These are phyloP conservation scores for Leccinellum luteum DNA, from an alignment of 768 basidiomycete species.

Conservation along the genomic window DNA sequence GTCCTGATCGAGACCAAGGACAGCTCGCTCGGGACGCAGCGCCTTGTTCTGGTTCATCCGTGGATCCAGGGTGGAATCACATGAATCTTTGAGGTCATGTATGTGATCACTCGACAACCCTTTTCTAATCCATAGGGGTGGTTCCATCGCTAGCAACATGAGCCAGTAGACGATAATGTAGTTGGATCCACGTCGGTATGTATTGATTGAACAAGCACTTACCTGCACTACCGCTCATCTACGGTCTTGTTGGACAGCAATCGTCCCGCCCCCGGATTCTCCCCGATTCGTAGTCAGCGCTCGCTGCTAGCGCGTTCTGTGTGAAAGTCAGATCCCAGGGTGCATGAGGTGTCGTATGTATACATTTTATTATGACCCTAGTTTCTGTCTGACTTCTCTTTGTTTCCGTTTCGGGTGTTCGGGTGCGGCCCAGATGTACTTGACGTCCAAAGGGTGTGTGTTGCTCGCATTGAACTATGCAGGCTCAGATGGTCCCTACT, in stretches of 20 bases:
- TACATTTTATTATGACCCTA: not conserved
- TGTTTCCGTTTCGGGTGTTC: not conserved
- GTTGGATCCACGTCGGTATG: too few relatives aligned
- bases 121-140: slow-evolving; percentile 42
- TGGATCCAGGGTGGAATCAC: too few relatives aligned
- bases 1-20: too few relatives aligned
- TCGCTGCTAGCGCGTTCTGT: slow-evolving; percentile 32
- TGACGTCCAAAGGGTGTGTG: not conserved
- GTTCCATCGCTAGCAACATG: slow-evolving; percentile 70
- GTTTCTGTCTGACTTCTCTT: not conserved
- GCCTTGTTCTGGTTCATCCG: too few relatives aligned
- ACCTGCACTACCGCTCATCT: not conserved
- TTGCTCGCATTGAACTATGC: not conserved
- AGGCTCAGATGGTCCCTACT: not conserved
- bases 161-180: too few relatives aligned
- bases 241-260: slow-evolving; percentile 27
- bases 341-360: slow-evolving; percentile 79
- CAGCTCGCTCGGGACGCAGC: too few relatives aligned
- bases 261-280: slow-evolving; percentile 83
- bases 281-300: slow-evolving; percentile 57
- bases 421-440: not conserved
- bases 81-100: too few relatives aligned
- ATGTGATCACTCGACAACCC: not conserved
- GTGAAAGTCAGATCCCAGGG: slow-evolving; percentile 56
- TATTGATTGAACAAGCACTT: too few relatives aligned